A percentile compares a stretch with the other conserved stretches of the same genome.
Conservation (phyloP, 1,284 basidiomycete genomes). For the Fomitopsis palustris region DNA sequence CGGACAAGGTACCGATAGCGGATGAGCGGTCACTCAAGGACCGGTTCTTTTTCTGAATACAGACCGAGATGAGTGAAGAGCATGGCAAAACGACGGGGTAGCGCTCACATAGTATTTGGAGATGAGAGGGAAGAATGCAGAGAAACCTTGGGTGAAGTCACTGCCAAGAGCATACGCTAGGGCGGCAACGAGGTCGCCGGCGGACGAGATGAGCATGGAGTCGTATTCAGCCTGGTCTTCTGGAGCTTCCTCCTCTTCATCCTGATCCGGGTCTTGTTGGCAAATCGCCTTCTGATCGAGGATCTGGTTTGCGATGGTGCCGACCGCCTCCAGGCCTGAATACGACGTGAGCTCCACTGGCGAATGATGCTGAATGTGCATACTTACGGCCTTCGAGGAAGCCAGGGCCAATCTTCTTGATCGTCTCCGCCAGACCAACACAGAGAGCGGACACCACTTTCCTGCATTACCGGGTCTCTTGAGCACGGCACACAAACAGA, state of each 20-base stretch:
- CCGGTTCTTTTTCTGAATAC: conserved; percentile 71
- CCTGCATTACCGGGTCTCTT: conserved; percentile 41
- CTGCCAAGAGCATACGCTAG: conserved; percentile 83
- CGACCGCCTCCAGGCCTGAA: conserved; percentile 78
- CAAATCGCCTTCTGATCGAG: conserved; percentile 92
- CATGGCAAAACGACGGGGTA: background rate
- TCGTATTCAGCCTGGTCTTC: conserved; percentile 96
- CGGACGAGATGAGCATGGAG: conserved; percentile 91
- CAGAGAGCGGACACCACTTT: conserved; percentile 86
- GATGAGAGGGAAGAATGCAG: conserved; percentile 86
- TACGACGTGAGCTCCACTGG: conserved; percentile 14
- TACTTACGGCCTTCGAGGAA: conserved; percentile 71
- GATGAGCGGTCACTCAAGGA: conserved; percentile 91
- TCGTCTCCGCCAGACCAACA: conserved; percentile 84
- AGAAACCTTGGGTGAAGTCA: conserved; percentile 86
- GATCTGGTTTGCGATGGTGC: conserved; percentile 77
- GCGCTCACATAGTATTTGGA: conserved; percentile 88
- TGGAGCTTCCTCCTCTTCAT: conserved; percentile 77
- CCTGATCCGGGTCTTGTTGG: conserved; percentile 95
- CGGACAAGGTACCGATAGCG: conserved; percentile 91
- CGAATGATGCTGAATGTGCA: background rate
- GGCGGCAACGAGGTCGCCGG: conserved; percentile 91
- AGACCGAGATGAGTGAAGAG: background rate
- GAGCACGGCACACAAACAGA: conserved; percentile 22
- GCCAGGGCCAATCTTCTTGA: conserved; percentile 87